Base-by-base conservation (phyloP, 1,284 basidiomycete species). In the Fereydounia khargensis region DNA sequence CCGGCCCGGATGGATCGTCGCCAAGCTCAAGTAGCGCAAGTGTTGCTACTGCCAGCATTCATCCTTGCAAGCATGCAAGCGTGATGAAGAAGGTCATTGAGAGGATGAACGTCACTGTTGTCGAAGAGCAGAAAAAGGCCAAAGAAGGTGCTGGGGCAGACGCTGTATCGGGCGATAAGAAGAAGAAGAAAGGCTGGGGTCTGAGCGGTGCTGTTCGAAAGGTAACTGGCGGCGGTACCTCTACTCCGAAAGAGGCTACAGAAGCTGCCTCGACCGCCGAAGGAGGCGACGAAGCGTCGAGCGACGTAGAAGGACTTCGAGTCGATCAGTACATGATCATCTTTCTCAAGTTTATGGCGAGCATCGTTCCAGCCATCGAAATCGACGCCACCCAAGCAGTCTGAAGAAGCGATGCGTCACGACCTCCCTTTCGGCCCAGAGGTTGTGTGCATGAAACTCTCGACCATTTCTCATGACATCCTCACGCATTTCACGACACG, bases 61-160 rank as follows among this genome's bases (percentile, higher is more conserved):
- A 99, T 75, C 94, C 94, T 1, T 99, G 94, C 84, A 96, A 96
- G 77, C 94, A 99, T 76, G 90, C 92, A 0, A 90, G 86, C 74
- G 95, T 99, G 43, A 99, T 99, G 95, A 96, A 95, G 82, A 98
- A 97, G 78, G 91, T 98, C 61, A 96, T 98, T 71, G 92, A 96
- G 77, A 83, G 92, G 44, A 97, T 98, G 91, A 95, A 97, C 77
- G 85, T 54, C 1, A 66, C 58, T 18, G 73, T 78, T 14, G 52
- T 70, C 16, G 72, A 76, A 39, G 58, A 70, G 42, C 85, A 76
- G 85, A 66, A 63, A 45, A 75, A 46, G 35, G 49, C 52, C n/a
- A 62, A 45, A 17, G 62, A 59, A 16, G 47, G 42, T 21, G 46
- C 18, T 4, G 27, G 33, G 20, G 47, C 22, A n/a, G 32, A 24